These are phyloP conservation scores for Lenwebbia sp. DNA, from an alignment of 345 rosid species.

Conservation along the genomic window DNA sequence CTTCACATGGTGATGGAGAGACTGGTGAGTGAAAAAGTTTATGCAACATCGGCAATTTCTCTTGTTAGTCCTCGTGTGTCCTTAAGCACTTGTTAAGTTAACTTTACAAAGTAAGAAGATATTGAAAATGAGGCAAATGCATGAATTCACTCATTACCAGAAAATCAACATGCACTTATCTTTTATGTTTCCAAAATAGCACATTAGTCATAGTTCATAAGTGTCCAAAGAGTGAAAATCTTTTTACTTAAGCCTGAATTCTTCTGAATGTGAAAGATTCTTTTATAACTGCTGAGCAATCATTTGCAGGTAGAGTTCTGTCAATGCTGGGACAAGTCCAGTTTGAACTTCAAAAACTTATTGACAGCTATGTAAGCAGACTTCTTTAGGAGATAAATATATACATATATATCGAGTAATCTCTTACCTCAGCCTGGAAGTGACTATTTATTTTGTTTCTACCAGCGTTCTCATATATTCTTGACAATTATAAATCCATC, in stretches of 20 bases:
- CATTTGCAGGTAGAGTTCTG: slow-evolving; percentile 53
- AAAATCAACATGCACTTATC: neutral
- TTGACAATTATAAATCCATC: slow-evolving; percentile 82
- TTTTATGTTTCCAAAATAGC: neutral
- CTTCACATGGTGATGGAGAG: slow-evolving; percentile 60
- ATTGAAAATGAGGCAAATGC: neutral
- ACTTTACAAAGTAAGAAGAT: neutral
- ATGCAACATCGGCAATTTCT: neutral
- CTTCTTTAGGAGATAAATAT: neutral
- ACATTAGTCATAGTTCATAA: neutral
- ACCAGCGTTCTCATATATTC: slow-evolving; percentile 76
- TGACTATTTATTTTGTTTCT: slow-evolving; percentile 3
- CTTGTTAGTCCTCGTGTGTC: neutral
- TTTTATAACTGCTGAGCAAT: neutral
- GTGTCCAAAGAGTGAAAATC: neutral
- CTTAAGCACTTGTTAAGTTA: neutral
- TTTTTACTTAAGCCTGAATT: neutral
- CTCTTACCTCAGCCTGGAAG: neutral
- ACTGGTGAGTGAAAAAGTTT: slow-evolving; percentile 33
- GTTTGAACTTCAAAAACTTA: slow-evolving; percentile 75
- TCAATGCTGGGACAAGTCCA: slow-evolving; percentile 75
- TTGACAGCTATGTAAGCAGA: slow-evolving; percentile 83
- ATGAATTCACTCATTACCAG: neutral
- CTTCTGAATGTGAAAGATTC: neutral
- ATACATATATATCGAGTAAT: neutral